A percentile compares a stretch with the other conserved stretches of the same genome.
Conservation (phyloP, 306 rosid species). For the Malus sieversii region DNA sequence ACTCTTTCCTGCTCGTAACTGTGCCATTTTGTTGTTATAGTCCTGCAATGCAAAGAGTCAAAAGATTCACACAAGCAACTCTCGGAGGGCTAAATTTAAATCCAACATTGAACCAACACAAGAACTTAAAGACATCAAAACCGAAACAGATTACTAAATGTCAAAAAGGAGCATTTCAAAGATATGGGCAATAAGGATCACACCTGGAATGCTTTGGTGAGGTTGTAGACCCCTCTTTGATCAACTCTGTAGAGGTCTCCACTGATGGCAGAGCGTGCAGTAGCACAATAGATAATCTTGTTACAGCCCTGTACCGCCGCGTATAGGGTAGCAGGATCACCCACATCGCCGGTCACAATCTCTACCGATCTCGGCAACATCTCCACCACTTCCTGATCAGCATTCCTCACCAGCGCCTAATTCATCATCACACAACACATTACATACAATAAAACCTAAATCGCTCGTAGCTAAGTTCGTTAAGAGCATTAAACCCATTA, state of each 20-base stretch:
- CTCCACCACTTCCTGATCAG: slow-evolving; percentile 54
- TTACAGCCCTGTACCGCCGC: slow-evolving; percentile 69
- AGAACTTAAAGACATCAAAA: neutral
- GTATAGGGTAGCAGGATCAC: slow-evolving; percentile 60
- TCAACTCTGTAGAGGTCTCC: slow-evolving; percentile 93
- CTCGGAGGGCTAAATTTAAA: neutral
- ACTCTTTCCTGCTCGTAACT: slow-evolving; percentile 88
- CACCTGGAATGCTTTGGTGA: slow-evolving; percentile 90
- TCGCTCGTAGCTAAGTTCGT: no score
- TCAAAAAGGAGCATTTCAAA: neutral
- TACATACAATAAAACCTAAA: neutral
- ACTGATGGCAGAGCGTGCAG: slow-evolving; percentile 81
- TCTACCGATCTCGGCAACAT: slow-evolving; percentile 92
- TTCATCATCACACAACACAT: neutral
- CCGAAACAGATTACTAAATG: neutral
- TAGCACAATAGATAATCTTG: slow-evolving; percentile 89
- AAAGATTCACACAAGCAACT: neutral
- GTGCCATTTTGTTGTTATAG: slow-evolving; percentile 81
- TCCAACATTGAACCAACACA: neutral
- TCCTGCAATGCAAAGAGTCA: slow-evolving; percentile 43
- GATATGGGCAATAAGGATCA: neutral
- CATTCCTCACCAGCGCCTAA: slow-evolving; percentile 82
- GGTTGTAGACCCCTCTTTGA: slow-evolving; percentile 74
- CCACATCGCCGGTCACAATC: slow-evolving; percentile 78
- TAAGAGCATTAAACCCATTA: no score